Conservation (phyloP, 495 filamentous ascomycete species). For the Hypoxylon trugodes region DNA sequence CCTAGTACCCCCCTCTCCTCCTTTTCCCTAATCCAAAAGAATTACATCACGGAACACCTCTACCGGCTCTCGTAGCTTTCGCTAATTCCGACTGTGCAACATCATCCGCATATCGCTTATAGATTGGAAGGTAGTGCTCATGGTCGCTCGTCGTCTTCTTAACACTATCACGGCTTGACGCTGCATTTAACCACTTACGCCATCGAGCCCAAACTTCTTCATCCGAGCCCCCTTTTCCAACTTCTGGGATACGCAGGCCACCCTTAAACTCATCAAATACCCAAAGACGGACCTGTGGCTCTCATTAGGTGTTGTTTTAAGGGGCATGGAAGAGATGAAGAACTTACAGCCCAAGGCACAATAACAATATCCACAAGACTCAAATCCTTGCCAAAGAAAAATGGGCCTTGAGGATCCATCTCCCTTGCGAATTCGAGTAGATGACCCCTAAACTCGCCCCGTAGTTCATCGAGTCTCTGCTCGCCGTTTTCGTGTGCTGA, state of each 20-base stretch:
- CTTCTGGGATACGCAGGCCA: slow-evolving; percentile 58
- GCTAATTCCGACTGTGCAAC: slow-evolving; percentile 67
- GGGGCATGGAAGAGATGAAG: neutral
- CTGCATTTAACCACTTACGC: slow-evolving; percentile 61
- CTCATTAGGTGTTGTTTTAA: neutral
- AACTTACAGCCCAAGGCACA: slow-evolving; percentile 61
- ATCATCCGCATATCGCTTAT: slow-evolving; percentile 69
- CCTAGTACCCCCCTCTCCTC: too few relatives aligned
- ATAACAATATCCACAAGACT: slow-evolving; percentile 63
- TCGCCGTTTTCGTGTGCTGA: slow-evolving; percentile 50
- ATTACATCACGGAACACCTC: slow-evolving; percentile 21
- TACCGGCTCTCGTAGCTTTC: slow-evolving; percentile 61
- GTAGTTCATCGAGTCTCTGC: slow-evolving; percentile 51
- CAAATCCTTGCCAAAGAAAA: slow-evolving; percentile 61
- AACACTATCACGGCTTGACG: slow-evolving; percentile 59
- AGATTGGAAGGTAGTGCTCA: slow-evolving; percentile 66
- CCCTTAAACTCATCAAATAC: slow-evolving; percentile 71
- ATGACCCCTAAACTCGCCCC: slow-evolving; percentile 36
- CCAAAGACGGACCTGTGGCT: slow-evolving; percentile 56
- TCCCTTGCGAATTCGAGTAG: slow-evolving; percentile 62
- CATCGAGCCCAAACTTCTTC: slow-evolving; percentile 62
- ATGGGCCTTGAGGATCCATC: slow-evolving; percentile 62
- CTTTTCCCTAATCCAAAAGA: too few relatives aligned
- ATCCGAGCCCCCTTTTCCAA: slow-evolving; percentile 54
- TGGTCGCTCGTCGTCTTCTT: slow-evolving; percentile 63